Percentiles rank a stretch among this genome's conserved stretches.
phyloP scores from a whole-genome alignment of 2,329 filamentous ascomycete species.

The Dryadomyces quercus-mongolicae region DNA sequence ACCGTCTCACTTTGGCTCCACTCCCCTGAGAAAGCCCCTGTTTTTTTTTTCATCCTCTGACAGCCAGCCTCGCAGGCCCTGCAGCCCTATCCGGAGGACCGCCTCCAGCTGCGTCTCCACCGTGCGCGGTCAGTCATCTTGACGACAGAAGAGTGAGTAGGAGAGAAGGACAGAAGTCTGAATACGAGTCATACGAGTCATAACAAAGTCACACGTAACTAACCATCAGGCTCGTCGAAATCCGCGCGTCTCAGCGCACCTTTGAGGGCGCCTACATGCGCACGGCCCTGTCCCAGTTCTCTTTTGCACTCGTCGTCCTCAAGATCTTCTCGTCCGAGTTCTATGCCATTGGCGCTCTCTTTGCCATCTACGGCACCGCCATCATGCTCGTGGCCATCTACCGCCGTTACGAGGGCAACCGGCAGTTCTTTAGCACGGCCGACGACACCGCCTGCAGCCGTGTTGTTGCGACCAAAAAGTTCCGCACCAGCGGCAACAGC shows the following conservation, averaged over 20 bases:
- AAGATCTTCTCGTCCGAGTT: conserved; percentile 97
- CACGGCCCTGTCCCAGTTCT: conserved; percentile 89
- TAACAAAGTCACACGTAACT: too few species aligned
- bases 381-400: conserved; percentile 75
- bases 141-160: conserved; percentile 61
- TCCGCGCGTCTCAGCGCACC: conserved; percentile 87
- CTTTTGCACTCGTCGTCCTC: conserved; percentile 84
- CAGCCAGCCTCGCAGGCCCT: conserved; percentile 16
- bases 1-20: background rate
- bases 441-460: conserved; percentile 17
- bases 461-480: conserved; percentile 37
- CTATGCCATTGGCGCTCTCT: conserved; percentile 92
- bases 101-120: conserved; percentile 69
- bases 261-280: conserved; percentile 97
- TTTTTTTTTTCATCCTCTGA: background rate
- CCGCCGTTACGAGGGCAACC: conserved; percentile 80
- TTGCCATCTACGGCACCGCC: conserved; percentile 80
- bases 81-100: conserved; percentile 48
- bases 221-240: conserved; percentile 62
- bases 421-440: conserved; percentile 70
- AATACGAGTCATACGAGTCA: too few species aligned
- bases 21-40: background rate
- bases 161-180: too few species aligned
- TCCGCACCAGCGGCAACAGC: conserved; percentile 52
- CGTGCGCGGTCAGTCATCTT: conserved; percentile 73